Conservation (phyloP, 345 rosid genomes). For the Hirschfeldia incana region DNA sequence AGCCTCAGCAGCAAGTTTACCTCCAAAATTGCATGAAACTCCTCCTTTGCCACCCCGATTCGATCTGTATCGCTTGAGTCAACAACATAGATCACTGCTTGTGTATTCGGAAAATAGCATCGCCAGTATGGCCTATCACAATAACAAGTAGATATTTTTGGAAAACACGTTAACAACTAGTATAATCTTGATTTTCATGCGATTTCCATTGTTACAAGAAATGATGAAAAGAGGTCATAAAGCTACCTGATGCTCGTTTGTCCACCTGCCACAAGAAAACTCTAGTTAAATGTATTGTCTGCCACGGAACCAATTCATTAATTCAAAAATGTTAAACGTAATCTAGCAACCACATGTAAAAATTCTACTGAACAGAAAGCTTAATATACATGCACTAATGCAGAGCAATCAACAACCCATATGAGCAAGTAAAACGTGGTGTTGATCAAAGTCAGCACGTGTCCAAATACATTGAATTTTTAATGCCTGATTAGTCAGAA, state of each 20-base stretch:
- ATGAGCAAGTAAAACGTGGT: not conserved
- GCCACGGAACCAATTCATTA: not conserved
- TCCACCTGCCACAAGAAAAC: slow-evolving; percentile 49
- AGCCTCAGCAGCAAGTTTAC: slow-evolving; percentile 25
- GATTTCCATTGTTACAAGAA: not conserved
- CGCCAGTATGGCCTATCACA: slow-evolving; percentile 68
- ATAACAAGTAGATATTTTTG: slow-evolving; percentile 4
- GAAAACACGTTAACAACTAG: not conserved
- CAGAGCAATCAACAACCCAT: not conserved
- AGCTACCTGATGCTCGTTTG: slow-evolving; percentile 66
- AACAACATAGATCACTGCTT: slow-evolving; percentile 56
- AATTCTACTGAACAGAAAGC: not conserved
- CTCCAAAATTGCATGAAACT: slow-evolving; percentile 66
- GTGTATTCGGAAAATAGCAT: slow-evolving; percentile 63
- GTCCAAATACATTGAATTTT: not conserved
- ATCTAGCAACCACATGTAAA: not conserved
- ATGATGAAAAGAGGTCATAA: not conserved
- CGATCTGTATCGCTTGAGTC: slow-evolving; percentile 65
- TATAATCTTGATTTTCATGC: not conserved
- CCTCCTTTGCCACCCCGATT: slow-evolving; percentile 55
- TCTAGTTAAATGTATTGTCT: slow-evolving; percentile 1
- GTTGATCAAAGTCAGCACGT: slow-evolving; percentile 9
- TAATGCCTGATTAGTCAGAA: not conserved
- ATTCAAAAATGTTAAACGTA: not conserved
- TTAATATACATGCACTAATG: not conserved